These are phyloP conservation scores for Paspalum vaginatum DNA, from an alignment of 176 grass and related monocot species.

Conservation along the genomic window DNA sequence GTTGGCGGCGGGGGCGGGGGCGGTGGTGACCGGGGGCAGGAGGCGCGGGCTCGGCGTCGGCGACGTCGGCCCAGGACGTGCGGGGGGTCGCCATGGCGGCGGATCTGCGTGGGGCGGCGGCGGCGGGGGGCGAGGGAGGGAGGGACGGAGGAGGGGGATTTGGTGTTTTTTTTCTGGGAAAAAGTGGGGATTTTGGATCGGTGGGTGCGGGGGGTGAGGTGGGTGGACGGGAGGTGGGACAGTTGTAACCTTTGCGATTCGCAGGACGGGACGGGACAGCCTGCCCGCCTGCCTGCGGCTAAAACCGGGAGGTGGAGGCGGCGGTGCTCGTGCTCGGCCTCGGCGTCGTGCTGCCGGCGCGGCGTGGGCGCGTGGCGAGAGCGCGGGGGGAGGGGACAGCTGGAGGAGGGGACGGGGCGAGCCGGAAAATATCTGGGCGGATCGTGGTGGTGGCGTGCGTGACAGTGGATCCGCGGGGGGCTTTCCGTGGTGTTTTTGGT, in stretches of 20 bases:
- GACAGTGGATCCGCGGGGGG: not conserved
- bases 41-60: conserved; percentile 41
- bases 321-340: not conserved
- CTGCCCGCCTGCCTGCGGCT: too few species aligned
- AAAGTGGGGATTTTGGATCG: not conserved
- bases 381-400: not conserved
- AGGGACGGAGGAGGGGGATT: not conserved
- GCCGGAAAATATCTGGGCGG: not conserved
- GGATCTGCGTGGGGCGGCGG: conserved; percentile 42
- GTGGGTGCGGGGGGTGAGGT: not conserved
- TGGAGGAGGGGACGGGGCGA: not conserved
- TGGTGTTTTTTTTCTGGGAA: not conserved
- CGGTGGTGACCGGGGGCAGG: not conserved
- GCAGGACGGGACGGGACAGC: not conserved
- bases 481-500: not conserved
- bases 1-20: conserved; percentile 36
- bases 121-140: not conserved
- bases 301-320: not conserved
- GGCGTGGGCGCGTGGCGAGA: not conserved
- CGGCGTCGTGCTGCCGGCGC: too few species aligned
- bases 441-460: not conserved
- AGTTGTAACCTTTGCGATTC: not conserved
- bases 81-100: conserved; percentile 41
- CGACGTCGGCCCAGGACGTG: conserved; percentile 64
- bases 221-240: conserved; percentile 4